Conservation (phyloP, 306 rosid genomes). For the Betula pendula region DNA sequence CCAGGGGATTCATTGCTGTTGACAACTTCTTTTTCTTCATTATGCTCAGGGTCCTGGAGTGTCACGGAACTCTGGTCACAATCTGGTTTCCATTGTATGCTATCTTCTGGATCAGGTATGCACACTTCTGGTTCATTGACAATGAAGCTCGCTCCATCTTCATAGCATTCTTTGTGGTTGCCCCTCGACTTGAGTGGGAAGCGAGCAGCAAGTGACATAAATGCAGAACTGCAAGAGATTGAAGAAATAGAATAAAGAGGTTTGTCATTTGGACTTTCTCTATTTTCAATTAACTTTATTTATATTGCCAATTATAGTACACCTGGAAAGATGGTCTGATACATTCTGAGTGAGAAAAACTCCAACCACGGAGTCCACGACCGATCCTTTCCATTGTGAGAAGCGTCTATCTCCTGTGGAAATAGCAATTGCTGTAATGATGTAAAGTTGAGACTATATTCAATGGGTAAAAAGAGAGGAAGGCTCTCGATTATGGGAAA, state of each 20-base stretch:
- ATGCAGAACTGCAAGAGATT: slow-evolving; percentile 82
- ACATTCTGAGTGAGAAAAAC: slow-evolving; percentile 99
- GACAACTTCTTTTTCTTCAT: slow-evolving; percentile 33
- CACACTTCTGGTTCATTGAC: slow-evolving; percentile 44
- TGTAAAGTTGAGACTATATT: slow-evolving; percentile 13
- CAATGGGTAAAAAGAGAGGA: background rate
- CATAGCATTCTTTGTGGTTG: slow-evolving; percentile 28
- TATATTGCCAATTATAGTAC: slow-evolving; percentile 14
- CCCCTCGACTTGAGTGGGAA: slow-evolving; percentile 54
- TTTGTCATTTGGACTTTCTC: slow-evolving; percentile 2
- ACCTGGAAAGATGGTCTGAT: slow-evolving; percentile 98
- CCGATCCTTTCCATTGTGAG: slow-evolving; percentile 98
- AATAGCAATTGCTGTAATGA: slow-evolving; percentile 24
- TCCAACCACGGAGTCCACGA: slow-evolving; percentile 95
- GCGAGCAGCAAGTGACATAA: slow-evolving; percentile 90
- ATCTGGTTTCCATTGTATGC: slow-evolving; percentile 32
- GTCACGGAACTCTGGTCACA: slow-evolving; percentile 32
- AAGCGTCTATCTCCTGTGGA: slow-evolving; percentile 95
- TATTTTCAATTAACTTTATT: slow-evolving; percentile 8
- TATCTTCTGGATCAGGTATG: slow-evolving; percentile 29
- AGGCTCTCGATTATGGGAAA: background rate
- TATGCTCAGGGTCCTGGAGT: slow-evolving; percentile 27
- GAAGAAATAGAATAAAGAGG: slow-evolving; percentile 20
- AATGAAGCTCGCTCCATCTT: slow-evolving; percentile 21
- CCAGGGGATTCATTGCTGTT: slow-evolving; percentile 32